Evolutionary conservation across 2,329 filamentous ascomycete genomes (phyloP), one percentile per base, ranked within the genome.

Genomic region (Sclerotinia borealis): DNA sequence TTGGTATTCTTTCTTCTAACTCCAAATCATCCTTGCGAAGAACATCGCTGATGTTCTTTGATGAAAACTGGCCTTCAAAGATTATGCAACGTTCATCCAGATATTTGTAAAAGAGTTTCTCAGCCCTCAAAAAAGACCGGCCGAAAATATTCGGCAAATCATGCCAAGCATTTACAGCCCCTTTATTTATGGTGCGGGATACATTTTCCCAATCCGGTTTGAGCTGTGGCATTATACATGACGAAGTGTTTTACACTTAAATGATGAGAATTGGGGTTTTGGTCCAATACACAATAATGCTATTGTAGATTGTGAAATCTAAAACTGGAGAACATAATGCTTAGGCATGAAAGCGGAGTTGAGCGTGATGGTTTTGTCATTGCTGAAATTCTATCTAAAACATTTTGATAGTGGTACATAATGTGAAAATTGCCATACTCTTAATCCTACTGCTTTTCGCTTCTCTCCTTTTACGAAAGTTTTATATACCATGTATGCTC

Each of bases 1-100:
- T 68, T 22, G 83, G 83, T 63, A 85, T 71, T 58, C 76, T 69
- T 13, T 76, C 77, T 65, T 77, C 77, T 65, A 83, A 77, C 66
- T 83, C 74, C 0, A 82, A 82, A 65, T 83, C 83, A 63, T 79
- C 72, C 65, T 81, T 79, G 61, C 77, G 76, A 50, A 89, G 78
- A 43, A 83, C 76, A 63, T 84, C 78, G 0, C 79, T 80, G 37
- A 87, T 81, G 67, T 81, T 76, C 70, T 82, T 81, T 71, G 87
- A 87, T 59, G 78, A 81, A 69, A 87, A 87, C 68, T 81, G 78
- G 1, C 81, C 83, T 0, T 80, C 80, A 0, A 85, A 81, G 34
- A 87, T 73, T 69, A 88, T 85, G 75, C 88, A 89, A 4, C 88
- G 79, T 71, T 85, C n/a, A 80, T 41, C 80, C 79, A 0, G 83